Base-by-base conservation (phyloP, 2,329 filamentous ascomycete species). In the Ascochyta pisi region DNA sequence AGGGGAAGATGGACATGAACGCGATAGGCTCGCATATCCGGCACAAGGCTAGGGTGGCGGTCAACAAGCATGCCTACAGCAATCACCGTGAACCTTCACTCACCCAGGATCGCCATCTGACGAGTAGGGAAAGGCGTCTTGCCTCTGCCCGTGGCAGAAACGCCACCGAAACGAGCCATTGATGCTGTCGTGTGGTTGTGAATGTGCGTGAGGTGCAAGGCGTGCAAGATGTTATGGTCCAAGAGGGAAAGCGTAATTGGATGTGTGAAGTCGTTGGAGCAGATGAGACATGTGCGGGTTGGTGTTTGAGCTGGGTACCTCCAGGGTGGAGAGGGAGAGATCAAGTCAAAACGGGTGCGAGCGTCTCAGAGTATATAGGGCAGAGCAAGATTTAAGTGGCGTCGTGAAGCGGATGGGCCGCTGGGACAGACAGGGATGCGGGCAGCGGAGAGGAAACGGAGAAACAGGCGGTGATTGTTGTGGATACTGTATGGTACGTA, bases 1-100 rank as follows among this genome's bases (percentile, higher is more conserved):
- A 99, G 1, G 95, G 95, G 74, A 99, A 98, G 67, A 98, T 97
- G 50, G 93, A 97, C 92, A 97, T 98, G 83, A 99, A 98, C 6
- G 95, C 95, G 76, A 99, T 98, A 48, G 95, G 95, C 76, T 99
- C 95, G 82, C 92, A 97, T 81, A 99, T 94, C 72, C 95, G 89
- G 79, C 93, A 96, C 71, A 96, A 83, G 41, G 92, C 93, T 96
- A 61, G 6, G 16, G 48, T 31, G n/a, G 12, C 12, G 24, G 54
- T 60, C 38, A 54, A 51, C 43, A 42, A n/a, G 8, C 22, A 2
- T 35, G 38, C 26, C 16, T 22, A 8, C n/a, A 19, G 40, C 33
- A 29, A 26, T n/a, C 6, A 22, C 22, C 1, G 15, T 12, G 16
- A 13, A 12, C 29, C 40, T 35, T 8, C 5, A 49, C 80, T 64